Percentiles rank a stretch among this genome's conserved stretches.
phyloP scores from a whole-genome alignment of 2,329 filamentous ascomycete species.

The Cladosporium sp. region DNA sequence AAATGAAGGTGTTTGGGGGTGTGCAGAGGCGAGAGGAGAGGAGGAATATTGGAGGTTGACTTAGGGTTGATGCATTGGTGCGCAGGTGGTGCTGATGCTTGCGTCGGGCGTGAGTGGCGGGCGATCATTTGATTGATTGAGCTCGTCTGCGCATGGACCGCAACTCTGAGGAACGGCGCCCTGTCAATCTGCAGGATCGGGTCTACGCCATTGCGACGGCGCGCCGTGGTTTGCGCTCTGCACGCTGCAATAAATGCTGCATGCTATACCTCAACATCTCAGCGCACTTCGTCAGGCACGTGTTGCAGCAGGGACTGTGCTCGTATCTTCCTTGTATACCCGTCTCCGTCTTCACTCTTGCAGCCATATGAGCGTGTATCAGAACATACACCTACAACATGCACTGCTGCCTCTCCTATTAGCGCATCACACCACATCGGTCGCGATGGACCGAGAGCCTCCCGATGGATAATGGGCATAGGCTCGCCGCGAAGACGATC shows the following conservation, averaged over 20 bases:
- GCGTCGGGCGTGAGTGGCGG: neutral
- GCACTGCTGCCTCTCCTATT: neutral
- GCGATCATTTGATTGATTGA: constrained; percentile 5
- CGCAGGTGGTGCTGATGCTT: neutral
- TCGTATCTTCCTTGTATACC: neutral
- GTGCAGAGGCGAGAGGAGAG: neutral
- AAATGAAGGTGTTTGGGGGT: neutral
- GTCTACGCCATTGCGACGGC: neutral
- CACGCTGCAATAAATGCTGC: neutral
- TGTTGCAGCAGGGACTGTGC: neutral
- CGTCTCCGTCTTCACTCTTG: neutral
- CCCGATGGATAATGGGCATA: constrained; percentile 2
- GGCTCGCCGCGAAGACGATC: neutral
- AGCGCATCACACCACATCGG: neutral
- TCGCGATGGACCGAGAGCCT: neutral
- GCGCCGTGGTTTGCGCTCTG: neutral
- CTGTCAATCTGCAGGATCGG: constrained; percentile 3
- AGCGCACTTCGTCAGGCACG: neutral
- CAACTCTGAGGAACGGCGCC: neutral
- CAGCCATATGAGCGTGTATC: neutral
- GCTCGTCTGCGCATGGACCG: neutral
- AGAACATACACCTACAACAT: neutral
- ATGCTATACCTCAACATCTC: neutral
- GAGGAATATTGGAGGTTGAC: neutral
- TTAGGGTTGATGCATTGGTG: neutral